Percentiles rank a stretch among this genome's conserved stretches.
These are phyloP conservation scores for Aspergillus sp. DNA, from an alignment of 2,329 filamentous ascomycete species.

Conservation along the genomic window DNA sequence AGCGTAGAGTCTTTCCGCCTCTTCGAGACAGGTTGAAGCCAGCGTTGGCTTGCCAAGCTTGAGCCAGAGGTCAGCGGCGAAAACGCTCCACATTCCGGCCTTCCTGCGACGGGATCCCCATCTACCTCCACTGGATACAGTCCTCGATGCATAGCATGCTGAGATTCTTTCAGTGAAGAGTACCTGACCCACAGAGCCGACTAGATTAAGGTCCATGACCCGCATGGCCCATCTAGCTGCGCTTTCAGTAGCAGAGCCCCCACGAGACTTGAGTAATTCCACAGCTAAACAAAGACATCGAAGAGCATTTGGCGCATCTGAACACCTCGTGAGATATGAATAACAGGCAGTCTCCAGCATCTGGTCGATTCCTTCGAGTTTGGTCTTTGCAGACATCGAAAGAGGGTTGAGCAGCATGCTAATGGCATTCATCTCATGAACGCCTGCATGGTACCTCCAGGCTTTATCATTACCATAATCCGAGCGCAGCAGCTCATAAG, in stretches of 20 bases:
- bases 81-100: slow-evolving; percentile 80
- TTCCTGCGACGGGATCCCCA: slow-evolving; percentile 75
- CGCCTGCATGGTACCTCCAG: slow-evolving; percentile 90
- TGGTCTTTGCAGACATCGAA: slow-evolving; percentile 66
- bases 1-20: slow-evolving; percentile 56
- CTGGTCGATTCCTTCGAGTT: slow-evolving; percentile 75
- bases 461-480: slow-evolving; percentile 96
- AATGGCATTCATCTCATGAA: slow-evolving; percentile 90
- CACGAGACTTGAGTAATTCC: slow-evolving; percentile 77
- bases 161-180: slow-evolving; percentile 82
- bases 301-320: slow-evolving; percentile 71
- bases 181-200: slow-evolving; percentile 71
- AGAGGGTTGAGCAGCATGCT: slow-evolving; percentile 75
- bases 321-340: slow-evolving; percentile 84
- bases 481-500: slow-evolving; percentile 80
- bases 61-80: slow-evolving; percentile 81
- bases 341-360: slow-evolving; percentile 89
- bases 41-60: slow-evolving; percentile 70
- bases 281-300: slow-evolving; percentile 71
- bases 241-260: slow-evolving; percentile 75
- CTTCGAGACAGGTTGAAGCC: slow-evolving; percentile 70
- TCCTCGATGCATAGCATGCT: slow-evolving; percentile 73
- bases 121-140: slow-evolving; percentile 59
- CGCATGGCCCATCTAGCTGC: slow-evolving; percentile 80
- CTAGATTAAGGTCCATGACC: slow-evolving; percentile 71